phyloP scores from a whole-genome alignment of 129 eudicot species.

The Ambrosia artemisiifolia region DNA sequence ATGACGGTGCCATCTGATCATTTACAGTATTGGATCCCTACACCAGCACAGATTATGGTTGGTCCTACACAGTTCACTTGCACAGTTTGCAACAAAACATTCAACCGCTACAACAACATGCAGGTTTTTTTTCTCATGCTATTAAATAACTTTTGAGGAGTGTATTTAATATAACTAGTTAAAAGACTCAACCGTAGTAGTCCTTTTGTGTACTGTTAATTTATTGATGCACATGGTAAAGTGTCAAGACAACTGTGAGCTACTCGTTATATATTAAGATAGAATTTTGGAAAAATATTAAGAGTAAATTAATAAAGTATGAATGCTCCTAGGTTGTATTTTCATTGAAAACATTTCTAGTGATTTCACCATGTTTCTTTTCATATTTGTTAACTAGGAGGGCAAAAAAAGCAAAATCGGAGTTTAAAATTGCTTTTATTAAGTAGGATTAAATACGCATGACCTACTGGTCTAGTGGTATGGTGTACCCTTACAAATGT shows the following conservation, averaged over 20 bases:
- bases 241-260: not conserved
- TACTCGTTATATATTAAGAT: not conserved
- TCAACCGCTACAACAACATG: slow-evolving; percentile 82
- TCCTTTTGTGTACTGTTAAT: not conserved
- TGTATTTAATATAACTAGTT: not conserved
- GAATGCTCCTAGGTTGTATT: not conserved
- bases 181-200: not conserved
- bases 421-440: too few species aligned
- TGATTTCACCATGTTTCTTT: not conserved
- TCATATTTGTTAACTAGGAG: too few species aligned
- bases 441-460: too few species aligned
- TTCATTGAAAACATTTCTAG: not conserved
- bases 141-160: not conserved
- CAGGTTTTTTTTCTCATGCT: slow-evolving; percentile 41
- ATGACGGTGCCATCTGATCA: slow-evolving; percentile 11
- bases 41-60: slow-evolving; percentile 78
- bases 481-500: too few species aligned
- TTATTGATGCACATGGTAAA: not conserved
- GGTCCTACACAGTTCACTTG: slow-evolving; percentile 93
- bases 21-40: slow-evolving; percentile 78
- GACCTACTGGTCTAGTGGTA: too few species aligned
- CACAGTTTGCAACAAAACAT: slow-evolving; percentile 73
- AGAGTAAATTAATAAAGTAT: not conserved
- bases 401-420: too few species aligned
- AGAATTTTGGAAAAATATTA: not conserved